A percentile compares a stretch with the other conserved stretches of the same genome.
These are phyloP conservation scores for Aspergillus sp. DNA, from an alignment of 2,329 filamentous ascomycete species.

Conservation along the genomic window DNA sequence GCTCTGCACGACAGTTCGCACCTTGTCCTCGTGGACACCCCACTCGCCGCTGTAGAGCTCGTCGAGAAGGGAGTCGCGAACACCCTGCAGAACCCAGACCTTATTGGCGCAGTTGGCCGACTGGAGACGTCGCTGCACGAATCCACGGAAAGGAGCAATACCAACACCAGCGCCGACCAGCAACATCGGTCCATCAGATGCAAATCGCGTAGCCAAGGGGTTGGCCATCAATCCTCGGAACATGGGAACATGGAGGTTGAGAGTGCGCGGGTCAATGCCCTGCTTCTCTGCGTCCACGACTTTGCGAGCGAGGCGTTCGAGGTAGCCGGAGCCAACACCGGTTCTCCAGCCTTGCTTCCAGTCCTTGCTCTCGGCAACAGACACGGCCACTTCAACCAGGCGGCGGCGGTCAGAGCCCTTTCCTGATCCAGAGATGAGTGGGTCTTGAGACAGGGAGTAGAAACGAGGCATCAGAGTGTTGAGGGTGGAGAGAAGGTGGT, in stretches of 20 bases:
- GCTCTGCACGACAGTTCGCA: slow-evolving; percentile 76
- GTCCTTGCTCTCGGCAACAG: slow-evolving; percentile 79
- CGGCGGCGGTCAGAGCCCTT: slow-evolving; percentile 68
- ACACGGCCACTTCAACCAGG: slow-evolving; percentile 93
- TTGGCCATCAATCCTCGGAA: slow-evolving; percentile 98
- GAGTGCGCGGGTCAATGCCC: slow-evolving; percentile 47
- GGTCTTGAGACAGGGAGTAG: slow-evolving; percentile 96
- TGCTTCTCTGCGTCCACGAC: slow-evolving; percentile 64
- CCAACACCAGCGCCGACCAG: slow-evolving; percentile 95
- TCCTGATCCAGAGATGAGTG: slow-evolving; percentile 69
- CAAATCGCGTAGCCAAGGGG: slow-evolving; percentile 85
- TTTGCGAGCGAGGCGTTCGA: slow-evolving; percentile 75
- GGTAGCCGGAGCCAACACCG: slow-evolving; percentile 87
- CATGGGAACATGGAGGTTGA: slow-evolving; percentile 81
- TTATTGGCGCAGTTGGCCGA: slow-evolving; percentile 97
- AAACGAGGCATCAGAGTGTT: slow-evolving; percentile 94
- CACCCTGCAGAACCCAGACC: slow-evolving; percentile 92
- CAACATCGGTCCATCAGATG: slow-evolving; percentile 92
- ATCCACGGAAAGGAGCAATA: slow-evolving; percentile 94
- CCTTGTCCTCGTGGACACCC: slow-evolving; percentile 84
- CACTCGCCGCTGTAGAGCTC: slow-evolving; percentile 97
- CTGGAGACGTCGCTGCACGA: slow-evolving; percentile 89
- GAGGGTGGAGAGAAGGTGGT: slow-evolving; percentile 72
- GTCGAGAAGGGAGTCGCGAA: slow-evolving; percentile 89
- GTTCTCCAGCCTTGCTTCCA: slow-evolving; percentile 70